Base-by-base conservation (phyloP, 768 basidiomycete genomes). In the Boletus barrowsii region DNA sequence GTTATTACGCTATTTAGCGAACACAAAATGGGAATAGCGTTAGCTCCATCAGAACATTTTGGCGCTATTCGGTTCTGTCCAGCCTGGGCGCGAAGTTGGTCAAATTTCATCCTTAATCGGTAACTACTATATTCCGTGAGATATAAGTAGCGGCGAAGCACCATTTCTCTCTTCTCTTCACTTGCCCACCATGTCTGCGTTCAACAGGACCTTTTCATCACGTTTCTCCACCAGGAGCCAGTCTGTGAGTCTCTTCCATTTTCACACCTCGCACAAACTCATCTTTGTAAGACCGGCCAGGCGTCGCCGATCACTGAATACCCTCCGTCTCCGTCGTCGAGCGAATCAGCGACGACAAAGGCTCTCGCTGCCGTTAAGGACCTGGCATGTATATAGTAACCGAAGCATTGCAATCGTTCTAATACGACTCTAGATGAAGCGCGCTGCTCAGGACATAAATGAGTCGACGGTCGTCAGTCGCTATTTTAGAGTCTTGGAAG, bases 361-460 rank as follows among this genome's bases (percentile, higher is more conserved):
- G 69, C 70, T 15, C 46, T 72, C 17, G 36, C 51, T 6, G 67
- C 57, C 30, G 14, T 70, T 40, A 70, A 72, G 43, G 69, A 70
- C 47, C 47, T 72, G n/a, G 70, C 66, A 15, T 40, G 66, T 47
- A 20, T 14, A 30, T 10, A 8, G 10, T 24, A 22, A 6, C 26
- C 26, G 3, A 46, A 2, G 2, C 10, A 14, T 24, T 10, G 2
- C 30, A 48, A 20, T 32, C 10, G 13, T 44, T 47, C n/a, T 54
- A 3, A 53, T 45, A 14, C 22, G 10, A 8, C 14, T 17, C 3
- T 39, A 70, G 68, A 67, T 65, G 63, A 70, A 44, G 52, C 69
- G 70, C n/a, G 54, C 61, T n/a, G 43, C 52, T 0, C 70, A 72
- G 17, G 69, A 70, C 47, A 54, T 70, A 13, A 68, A 59, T 26